phyloP scores from a whole-genome alignment of 2,329 filamentous ascomycete species.

The Iodosphaeria phyllophila region DNA sequence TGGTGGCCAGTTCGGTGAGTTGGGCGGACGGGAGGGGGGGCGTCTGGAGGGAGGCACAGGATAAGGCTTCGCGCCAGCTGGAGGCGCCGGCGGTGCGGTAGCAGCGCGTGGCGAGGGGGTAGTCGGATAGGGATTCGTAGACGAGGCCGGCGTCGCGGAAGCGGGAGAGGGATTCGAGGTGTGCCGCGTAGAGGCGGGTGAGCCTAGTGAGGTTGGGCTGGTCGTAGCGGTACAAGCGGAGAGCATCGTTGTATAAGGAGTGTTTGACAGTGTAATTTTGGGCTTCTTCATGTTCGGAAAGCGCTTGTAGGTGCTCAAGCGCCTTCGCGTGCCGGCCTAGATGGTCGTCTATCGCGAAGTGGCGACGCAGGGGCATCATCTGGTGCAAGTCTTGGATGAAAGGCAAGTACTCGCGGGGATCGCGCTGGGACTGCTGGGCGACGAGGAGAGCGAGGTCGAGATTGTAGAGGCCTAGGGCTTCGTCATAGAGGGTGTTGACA shows the following conservation, averaged over 20 bases:
- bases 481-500: constrained; percentile 78
- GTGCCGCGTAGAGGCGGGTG: constrained; percentile 60
- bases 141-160: constrained; percentile 79
- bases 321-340: constrained; percentile 63
- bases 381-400: constrained; percentile 79
- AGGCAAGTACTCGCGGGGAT: constrained; percentile 86
- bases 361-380: constrained; percentile 48
- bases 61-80: constrained; percentile 82
- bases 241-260: constrained; percentile 55
- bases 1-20: constrained; percentile 48
- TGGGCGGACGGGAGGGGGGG: constrained; percentile 41
- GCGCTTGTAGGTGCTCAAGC: constrained; percentile 51
- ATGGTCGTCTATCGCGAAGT: constrained; percentile 79
- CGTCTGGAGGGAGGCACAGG: constrained; percentile 48
- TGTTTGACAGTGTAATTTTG: constrained; percentile 65
- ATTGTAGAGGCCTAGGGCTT: constrained; percentile 79
- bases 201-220: constrained; percentile 43
- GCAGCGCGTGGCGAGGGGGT: constrained; percentile 55
- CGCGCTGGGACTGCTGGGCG: constrained; percentile 88
- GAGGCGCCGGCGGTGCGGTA: constrained; percentile 62
- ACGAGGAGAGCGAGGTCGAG: constrained; percentile 78
- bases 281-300: constrained; percentile 62
- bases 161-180: constrained; percentile 56
- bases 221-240: constrained; percentile 74
- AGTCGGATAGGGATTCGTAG: constrained; percentile 70